Evolutionary conservation across 2,329 filamentous ascomycete species (phyloP).

Genomic region (Orbilia oligospora): DNA sequence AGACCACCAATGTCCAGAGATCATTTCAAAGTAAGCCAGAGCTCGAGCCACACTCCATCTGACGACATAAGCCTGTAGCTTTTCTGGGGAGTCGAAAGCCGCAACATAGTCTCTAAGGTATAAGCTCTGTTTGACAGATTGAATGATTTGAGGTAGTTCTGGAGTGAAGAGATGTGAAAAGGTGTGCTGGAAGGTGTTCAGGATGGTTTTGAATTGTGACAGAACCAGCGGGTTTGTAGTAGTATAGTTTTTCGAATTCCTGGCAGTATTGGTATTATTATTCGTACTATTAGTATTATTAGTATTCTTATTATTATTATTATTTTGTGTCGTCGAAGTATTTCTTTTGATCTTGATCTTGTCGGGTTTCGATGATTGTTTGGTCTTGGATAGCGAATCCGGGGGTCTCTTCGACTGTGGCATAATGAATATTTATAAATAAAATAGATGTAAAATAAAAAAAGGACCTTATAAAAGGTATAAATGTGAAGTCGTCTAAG

Average conservation of each 20-base stretch:
- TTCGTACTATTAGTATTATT: too few species aligned
- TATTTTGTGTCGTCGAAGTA: background rate
- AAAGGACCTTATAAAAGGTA: too few species aligned
- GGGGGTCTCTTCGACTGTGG: slow-evolving; percentile 47
- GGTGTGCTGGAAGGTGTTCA: slow-evolving; percentile 80
- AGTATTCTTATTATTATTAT: background rate
- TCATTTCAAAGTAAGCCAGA: slow-evolving; percentile 78
- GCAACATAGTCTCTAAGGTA: slow-evolving; percentile 86
- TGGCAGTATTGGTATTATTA: too few species aligned
- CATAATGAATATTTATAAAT: slow-evolving; percentile 15
- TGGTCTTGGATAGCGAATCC: background rate
- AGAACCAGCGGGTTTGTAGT: slow-evolving; percentile 10
- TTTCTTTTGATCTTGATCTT: background rate
- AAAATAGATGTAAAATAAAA: background rate
- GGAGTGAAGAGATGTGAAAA: slow-evolving; percentile 72
- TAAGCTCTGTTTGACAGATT: slow-evolving; percentile 86
- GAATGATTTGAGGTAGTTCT: slow-evolving; percentile 74
- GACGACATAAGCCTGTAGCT: slow-evolving; percentile 85
- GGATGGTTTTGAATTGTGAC: slow-evolving; percentile 67
- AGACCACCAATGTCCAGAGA: slow-evolving; percentile 37
- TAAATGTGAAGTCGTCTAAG: too few species aligned
- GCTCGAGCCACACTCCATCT: slow-evolving; percentile 92
- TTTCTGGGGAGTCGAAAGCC: slow-evolving; percentile 81
- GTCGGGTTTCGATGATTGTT: slow-evolving; percentile 3
- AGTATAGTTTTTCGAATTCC: too few species aligned